phyloP scores from a whole-genome alignment of 495 filamentous ascomycete genomes.

The Hypoxylon fuscum region DNA sequence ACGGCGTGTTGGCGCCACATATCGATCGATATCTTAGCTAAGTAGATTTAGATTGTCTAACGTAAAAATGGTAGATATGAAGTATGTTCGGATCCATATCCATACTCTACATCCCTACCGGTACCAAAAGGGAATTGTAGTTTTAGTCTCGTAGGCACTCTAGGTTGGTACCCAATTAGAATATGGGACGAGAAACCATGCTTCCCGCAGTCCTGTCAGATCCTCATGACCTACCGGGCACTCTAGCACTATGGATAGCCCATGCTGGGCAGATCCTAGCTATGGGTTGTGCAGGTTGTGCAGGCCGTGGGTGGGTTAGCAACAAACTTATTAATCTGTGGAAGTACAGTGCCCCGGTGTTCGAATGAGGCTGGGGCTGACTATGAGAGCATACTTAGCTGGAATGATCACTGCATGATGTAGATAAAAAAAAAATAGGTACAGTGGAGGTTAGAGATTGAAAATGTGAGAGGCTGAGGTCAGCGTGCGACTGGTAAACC shows the following conservation, averaged over 20 bases:
- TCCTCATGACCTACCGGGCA: conserved; percentile 3
- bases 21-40: not conserved
- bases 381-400: not conserved
- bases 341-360: not conserved
- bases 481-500: not conserved
- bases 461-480: not conserved
- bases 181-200: not conserved
- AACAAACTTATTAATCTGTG: not conserved
- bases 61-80: not conserved
- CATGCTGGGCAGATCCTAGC: not conserved
- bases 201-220: not conserved
- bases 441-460: not conserved
- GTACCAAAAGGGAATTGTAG: not conserved
- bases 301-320: not conserved
- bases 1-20: conserved; percentile 11
- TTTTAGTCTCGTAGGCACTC: not conserved
- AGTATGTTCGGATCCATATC: not conserved
- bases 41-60: not conserved
- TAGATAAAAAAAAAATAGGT: not conserved
- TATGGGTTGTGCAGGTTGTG: not conserved
- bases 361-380: conserved; percentile 20
- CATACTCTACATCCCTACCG: not conserved
- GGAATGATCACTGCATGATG: not conserved
- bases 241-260: not conserved
- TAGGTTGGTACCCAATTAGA: conserved; percentile 5